Evolutionary conservation across 225 moss, liverwort and hornwort species (phyloP).

Genomic region (Sphagnum tenellum): DNA sequence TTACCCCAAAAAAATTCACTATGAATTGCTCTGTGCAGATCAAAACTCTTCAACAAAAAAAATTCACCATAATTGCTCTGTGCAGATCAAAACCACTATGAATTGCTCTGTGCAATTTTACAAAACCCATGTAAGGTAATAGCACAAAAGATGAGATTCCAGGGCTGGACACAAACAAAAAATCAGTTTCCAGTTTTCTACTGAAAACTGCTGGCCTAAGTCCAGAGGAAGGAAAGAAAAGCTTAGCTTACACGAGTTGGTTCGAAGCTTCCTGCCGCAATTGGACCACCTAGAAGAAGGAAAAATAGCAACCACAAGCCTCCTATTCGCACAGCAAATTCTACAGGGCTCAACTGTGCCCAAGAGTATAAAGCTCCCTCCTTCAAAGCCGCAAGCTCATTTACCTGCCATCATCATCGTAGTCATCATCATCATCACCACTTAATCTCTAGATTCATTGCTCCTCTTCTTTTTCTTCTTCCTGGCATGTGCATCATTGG

Average conservation of each 20-base stretch:
- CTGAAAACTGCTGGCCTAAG: no score
- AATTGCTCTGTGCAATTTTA: background rate
- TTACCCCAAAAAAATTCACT: background rate
- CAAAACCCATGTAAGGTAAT: no score
- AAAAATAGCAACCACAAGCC: conserved; percentile 58
- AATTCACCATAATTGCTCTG: background rate
- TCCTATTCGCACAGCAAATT: conserved; percentile 42
- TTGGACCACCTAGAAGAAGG: conserved; percentile 50
- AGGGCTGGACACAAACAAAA: no score
- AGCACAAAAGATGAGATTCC: no score
- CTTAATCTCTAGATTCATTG: background rate
- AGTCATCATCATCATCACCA: conserved; percentile 8
- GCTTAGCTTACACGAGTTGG: conserved; percentile 36
- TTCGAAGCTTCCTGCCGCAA: conserved; percentile 56
- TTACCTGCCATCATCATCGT: conserved; percentile 25
- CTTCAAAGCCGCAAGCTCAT: conserved; percentile 59
- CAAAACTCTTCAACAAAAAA: background rate
- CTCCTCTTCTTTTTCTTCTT: background rate
- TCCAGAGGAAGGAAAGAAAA: no score
- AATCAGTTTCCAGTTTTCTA: no score
- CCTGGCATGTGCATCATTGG: background rate
- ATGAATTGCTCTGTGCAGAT: background rate
- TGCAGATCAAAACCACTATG: no score
- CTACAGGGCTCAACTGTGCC: conserved; percentile 36
- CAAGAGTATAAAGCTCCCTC: conserved; percentile 48